Conservation (phyloP, 169 alveolate species). For the Eimeria necatrix region DNA sequence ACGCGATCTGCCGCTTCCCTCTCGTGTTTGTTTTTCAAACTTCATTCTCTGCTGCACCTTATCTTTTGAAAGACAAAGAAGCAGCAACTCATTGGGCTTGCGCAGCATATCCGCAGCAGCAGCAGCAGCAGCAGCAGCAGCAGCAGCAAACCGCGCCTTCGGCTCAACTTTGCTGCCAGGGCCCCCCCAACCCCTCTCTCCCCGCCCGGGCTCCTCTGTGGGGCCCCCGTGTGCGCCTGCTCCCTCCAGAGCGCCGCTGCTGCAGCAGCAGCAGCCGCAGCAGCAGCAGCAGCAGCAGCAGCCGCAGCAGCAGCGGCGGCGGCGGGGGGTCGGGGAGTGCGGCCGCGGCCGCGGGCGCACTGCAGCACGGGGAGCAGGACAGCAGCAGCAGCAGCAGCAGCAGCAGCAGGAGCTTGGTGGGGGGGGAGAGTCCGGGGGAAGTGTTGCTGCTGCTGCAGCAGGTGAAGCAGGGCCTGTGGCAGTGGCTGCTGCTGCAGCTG, state of each 20-base stretch:
- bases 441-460: slow-evolving; percentile 9
- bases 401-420: background rate
- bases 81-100: background rate
- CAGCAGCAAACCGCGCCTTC: background rate
- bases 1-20: background rate
- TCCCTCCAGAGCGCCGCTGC: slow-evolving; percentile 34
- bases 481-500: slow-evolving; percentile 60
- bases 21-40: background rate
- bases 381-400: slow-evolving; percentile 22
- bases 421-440: background rate
- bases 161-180: background rate
- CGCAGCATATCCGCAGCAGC: slow-evolving; percentile 1
- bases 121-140: slow-evolving; percentile 11
- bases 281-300: slow-evolving; percentile 26
- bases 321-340: background rate
- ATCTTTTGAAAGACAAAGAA: background rate
- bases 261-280: background rate
- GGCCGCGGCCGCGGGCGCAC: background rate
- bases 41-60: background rate
- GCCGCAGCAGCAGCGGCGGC: too few relatives aligned
- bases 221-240: background rate
- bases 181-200: background rate
- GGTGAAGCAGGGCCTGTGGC: background rate
- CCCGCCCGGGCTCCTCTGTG: background rate
- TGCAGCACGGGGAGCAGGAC: background rate